Percentiles rank a stretch among this genome's conserved stretches.
These are phyloP conservation scores for Colletotrichum gloeosporioides DNA, from an alignment of 2,329 filamentous ascomycete species.

Conservation along the genomic window DNA sequence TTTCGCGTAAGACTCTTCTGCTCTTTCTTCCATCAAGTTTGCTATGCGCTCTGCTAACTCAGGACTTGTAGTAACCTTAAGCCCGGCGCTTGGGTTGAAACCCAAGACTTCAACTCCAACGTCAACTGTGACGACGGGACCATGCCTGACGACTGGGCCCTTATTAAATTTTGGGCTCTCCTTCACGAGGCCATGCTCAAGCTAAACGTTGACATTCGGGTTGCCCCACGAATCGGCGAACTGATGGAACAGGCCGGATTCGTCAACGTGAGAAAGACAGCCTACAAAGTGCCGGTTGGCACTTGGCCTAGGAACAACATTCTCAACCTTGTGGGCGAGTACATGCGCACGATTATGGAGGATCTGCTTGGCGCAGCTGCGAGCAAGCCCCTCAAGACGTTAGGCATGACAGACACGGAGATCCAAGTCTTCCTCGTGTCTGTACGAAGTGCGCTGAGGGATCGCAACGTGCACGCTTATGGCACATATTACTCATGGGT, in stretches of 20 bases:
- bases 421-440: slow-evolving; percentile 35
- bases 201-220: not conserved
- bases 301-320: slow-evolving; percentile 37
- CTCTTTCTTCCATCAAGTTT: not conserved
- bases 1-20: not conserved
- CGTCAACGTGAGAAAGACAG: slow-evolving; percentile 21
- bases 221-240: not conserved
- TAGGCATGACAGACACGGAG: not conserved
- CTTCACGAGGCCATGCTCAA: not conserved
- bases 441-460: slow-evolving; percentile 36
- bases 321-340: slow-evolving; percentile 27
- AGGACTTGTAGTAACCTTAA: slow-evolving; percentile 25
- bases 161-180: not conserved
- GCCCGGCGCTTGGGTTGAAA: slow-evolving; percentile 50
- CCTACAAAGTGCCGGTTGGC: slow-evolving; percentile 19
- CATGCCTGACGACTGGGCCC: slow-evolving; percentile 25
- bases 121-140: slow-evolving; percentile 39
- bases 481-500: slow-evolving; percentile 39
- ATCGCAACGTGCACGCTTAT: slow-evolving; percentile 45
- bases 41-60: not conserved
- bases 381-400: not conserved
- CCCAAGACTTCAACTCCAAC: slow-evolving; percentile 47
- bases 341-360: not conserved
- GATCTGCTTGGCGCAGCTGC: not conserved
- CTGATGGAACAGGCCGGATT: slow-evolving; percentile 25